A percentile compares a stretch with the other conserved stretches of the same genome.
Evolutionary conservation across 2,329 filamentous ascomycete species (phyloP).

Genomic region (Neofusicoccum umdonicola): DNA sequence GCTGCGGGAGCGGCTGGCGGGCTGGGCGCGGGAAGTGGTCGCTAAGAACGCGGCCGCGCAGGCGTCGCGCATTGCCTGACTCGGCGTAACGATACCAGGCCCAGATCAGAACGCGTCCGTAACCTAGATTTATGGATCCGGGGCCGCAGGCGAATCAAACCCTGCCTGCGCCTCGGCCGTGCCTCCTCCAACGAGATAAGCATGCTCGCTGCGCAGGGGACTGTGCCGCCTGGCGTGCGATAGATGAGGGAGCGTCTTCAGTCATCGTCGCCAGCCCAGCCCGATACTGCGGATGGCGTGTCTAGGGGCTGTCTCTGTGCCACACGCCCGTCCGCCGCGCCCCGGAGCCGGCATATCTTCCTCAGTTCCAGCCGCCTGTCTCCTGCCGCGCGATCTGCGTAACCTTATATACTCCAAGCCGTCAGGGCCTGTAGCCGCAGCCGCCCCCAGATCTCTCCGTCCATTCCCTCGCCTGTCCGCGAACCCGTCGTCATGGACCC

Average conservation of each 20-base stretch:
- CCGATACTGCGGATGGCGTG: background rate
- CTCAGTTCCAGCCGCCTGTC: background rate
- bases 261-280: background rate
- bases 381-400: background rate
- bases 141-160: background rate
- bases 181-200: conserved; percentile 8
- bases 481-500: background rate
- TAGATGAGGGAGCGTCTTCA: background rate
- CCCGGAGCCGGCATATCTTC: too few relatives aligned
- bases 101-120: background rate
- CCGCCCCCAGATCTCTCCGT: too few relatives aligned
- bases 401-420: background rate
- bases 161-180: background rate
- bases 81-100: background rate
- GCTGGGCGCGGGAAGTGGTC: too few relatives aligned
- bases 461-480: too few relatives aligned
- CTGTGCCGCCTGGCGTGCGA: background rate
- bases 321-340: background rate
- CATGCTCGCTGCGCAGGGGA: background rate
- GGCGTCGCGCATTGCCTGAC: too few relatives aligned
- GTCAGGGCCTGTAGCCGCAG: too few relatives aligned
- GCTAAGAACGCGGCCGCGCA: too few relatives aligned
- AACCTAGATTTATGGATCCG: background rate
- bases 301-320: background rate
- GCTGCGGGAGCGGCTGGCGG: too few relatives aligned